These are phyloP conservation scores for Cutaneotrichosporon cavernicola DNA, from an alignment of 1,284 basidiomycete genomes.

Conservation along the genomic window DNA sequence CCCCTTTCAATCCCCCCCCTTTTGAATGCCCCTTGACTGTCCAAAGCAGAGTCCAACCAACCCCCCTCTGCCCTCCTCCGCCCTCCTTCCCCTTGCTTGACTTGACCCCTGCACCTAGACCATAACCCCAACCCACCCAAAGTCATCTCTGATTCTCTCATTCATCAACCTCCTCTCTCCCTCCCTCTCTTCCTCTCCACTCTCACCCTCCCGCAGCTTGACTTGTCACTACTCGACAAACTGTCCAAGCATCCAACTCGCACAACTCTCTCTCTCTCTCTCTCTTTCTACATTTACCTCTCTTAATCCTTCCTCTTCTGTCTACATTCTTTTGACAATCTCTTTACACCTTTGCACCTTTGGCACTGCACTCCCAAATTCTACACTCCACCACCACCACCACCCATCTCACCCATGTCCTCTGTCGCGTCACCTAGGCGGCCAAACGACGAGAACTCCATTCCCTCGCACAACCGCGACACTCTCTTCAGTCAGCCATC, in stretches of 20 bases:
- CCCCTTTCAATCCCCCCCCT: no score
- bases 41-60: neutral
- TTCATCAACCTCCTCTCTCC: slow-evolving; percentile 9
- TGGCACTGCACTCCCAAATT: neutral
- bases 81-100: neutral
- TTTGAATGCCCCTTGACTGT: no score
- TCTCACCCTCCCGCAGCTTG: neutral
- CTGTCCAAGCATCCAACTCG: neutral
- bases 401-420: slow-evolving; percentile 17
- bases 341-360: neutral
- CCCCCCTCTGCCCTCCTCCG: neutral
- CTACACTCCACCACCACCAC: slow-evolving; percentile 4
- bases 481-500: slow-evolving; percentile 11
- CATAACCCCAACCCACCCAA: neutral
- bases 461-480: slow-evolving; percentile 18
- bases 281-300: neutral
- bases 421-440: slow-evolving; percentile 20
- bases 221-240: no score
- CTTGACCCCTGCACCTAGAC: neutral
- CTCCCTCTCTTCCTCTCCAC: neutral
- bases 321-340: neutral
- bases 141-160: slow-evolving; percentile 13
- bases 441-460: slow-evolving; percentile 29
- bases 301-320: slow-evolving; percentile 5
- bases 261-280: slow-evolving; percentile 4